Conservation (phyloP, 2,329 filamentous ascomycete species). For the Colletotrichum godetiae region DNA sequence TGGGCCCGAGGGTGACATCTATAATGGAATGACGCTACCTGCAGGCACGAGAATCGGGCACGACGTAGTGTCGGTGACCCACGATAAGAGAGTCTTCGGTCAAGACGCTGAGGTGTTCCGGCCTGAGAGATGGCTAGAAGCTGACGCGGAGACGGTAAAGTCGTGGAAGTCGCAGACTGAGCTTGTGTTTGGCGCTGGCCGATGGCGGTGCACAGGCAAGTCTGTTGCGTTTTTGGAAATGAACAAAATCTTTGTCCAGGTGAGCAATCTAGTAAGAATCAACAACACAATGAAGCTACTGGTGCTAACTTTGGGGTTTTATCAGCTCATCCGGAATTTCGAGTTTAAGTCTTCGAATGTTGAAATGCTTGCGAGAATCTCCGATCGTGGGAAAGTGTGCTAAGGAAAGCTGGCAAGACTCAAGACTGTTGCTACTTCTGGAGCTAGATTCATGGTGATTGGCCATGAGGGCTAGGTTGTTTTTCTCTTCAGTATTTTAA, state of each 20-base stretch:
- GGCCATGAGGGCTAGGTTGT: fast-evolving
- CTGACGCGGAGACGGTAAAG: slow-evolving; percentile 42
- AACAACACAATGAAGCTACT: neutral
- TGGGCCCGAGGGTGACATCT: slow-evolving; percentile 50
- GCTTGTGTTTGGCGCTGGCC: slow-evolving; percentile 55
- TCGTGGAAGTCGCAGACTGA: slow-evolving; percentile 50
- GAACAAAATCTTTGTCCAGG: slow-evolving; percentile 56
- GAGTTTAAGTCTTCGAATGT: slow-evolving; percentile 16
- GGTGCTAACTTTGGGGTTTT: slow-evolving; percentile 40
- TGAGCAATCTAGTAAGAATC: slow-evolving; percentile 37
- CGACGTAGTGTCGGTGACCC: slow-evolving; percentile 51
- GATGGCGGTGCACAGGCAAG: slow-evolving; percentile 56
- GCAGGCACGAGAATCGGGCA: slow-evolving; percentile 53
- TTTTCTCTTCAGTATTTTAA: neutral
- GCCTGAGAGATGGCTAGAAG: slow-evolving; percentile 60
- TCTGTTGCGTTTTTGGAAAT: slow-evolving; percentile 57
- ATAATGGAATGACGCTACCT: slow-evolving; percentile 49
- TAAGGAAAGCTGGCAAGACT: neutral
- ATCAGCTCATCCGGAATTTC: slow-evolving; percentile 35
- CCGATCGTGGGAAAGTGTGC: no score
- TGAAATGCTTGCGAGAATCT: neutral
- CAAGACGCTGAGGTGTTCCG: slow-evolving; percentile 55
- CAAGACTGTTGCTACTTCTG: neutral
- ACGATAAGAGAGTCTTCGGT: slow-evolving; percentile 55
- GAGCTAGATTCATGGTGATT: no score